These are phyloP conservation scores for Backusella psychrophila DNA, from an alignment of 192 early-diverging fungal species.

Conservation along the genomic window DNA sequence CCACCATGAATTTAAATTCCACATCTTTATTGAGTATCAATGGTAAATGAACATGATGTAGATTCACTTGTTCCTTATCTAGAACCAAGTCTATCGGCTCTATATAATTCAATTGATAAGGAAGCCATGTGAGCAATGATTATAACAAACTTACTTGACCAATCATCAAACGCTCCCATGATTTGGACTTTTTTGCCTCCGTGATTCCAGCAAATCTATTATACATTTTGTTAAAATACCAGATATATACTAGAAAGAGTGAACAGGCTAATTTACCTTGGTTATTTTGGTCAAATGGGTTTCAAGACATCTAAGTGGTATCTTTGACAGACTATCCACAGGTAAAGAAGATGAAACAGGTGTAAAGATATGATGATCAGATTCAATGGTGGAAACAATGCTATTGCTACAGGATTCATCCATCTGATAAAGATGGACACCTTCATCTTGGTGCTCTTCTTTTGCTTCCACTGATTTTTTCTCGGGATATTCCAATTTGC, in stretches of 20 bases:
- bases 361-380: not conserved
- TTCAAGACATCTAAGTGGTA: too few relatives aligned
- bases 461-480: not conserved
- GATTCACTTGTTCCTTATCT: not conserved
- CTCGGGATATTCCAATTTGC: not conserved
- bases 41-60: conserved; percentile 5
- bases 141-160: conserved; percentile 29
- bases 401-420: not conserved
- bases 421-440: not conserved
- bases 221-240: not conserved
- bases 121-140: not conserved
- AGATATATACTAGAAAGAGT: not conserved
- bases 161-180: conserved; percentile 40
- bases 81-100: not conserved
- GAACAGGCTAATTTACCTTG: not conserved
- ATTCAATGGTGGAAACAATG: not conserved
- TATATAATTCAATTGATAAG: not conserved
- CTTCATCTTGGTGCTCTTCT: not conserved
- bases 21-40: conserved; percentile 20
- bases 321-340: not conserved
- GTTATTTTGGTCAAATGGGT: not conserved
- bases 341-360: not conserved
- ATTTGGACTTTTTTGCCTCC: conserved; percentile 38
- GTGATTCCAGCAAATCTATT: conserved; percentile 37
- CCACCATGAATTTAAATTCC: conserved; percentile 41